Base-by-base conservation (phyloP, 2,329 filamentous ascomycete species). In the Verruconis gallopava region DNA sequence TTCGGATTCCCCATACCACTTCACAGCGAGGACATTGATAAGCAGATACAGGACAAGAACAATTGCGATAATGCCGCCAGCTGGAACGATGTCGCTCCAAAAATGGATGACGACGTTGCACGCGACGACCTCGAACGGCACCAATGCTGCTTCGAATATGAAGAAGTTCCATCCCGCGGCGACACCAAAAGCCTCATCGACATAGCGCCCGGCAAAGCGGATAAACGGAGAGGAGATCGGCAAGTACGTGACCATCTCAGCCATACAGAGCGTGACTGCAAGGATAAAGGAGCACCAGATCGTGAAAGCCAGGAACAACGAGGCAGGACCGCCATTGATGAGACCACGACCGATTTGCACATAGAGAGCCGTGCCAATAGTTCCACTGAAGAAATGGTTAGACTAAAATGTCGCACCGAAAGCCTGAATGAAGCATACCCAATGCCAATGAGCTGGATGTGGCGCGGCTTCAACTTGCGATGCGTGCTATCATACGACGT, bases 201-300 rank as follows among this genome's bases (percentile, higher is more conserved):
- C 79, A 49, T 76, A 85, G 37, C 79, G 72, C 12, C 80, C 79
- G 3, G 81, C 81, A 51, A 86, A 84, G 19, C 79, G 76, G 53
- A 86, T 81, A 56, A 88, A 86, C 0, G 81, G 80, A 32, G 79
- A 84, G 0, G 79, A 83, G 42, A 86, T 81, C 5, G 82, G 81
- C 2, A 84, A 64, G 48, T 81, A 84, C 0, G 79, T 81, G 5
- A 83, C 80, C 79, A 85, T 84, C 56, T 85, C 81, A 11, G 79
- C 77, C 63, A 82, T 74, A 54, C 63, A 59, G 62, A 48, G 12
- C 21, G 61, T 64, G 40, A 64, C 58, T 39, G 58, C 55, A 38
- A 64, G 47, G 44, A 64, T 63, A 48, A 63, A 60, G 18, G 57
- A 54, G 48, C 61, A 65, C 64, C 64, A 68, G 25, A 67, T 51